Evolutionary conservation across 2,329 filamentous ascomycete genomes (phyloP).

Genomic region (Alternaria gaisen): DNA sequence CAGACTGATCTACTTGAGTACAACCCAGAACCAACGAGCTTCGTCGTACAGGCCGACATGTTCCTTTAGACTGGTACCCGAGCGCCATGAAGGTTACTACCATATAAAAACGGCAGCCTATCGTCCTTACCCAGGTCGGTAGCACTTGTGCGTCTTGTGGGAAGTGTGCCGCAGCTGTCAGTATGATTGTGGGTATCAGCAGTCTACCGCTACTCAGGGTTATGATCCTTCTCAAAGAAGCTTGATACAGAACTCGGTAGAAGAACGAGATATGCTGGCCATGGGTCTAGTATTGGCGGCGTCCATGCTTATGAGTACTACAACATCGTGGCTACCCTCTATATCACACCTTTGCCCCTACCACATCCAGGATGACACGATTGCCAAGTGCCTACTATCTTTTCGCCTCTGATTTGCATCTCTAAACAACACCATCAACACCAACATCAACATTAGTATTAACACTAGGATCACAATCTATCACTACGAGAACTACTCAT

Average conservation of each 20-base stretch:
- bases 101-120: neutral
- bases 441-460: neutral
- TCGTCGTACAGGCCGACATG: neutral
- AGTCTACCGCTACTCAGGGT: neutral
- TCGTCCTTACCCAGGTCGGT: neutral
- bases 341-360: neutral
- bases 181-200: neutral
- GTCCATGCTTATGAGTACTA: neutral
- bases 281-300: neutral
- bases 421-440: slow-evolving; percentile 11
- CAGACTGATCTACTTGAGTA: neutral
- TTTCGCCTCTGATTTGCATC: neutral
- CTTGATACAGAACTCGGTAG: neutral
- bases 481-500: slow-evolving; percentile 19
- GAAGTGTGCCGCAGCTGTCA: neutral
- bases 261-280: neutral
- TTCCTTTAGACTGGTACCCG: neutral
- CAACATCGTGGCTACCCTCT: slow-evolving; percentile 1
- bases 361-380: neutral
- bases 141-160: neutral
- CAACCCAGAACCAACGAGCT: neutral
- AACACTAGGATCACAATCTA: slow-evolving; percentile 9
- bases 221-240: neutral
- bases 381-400: neutral
- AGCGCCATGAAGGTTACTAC: neutral